phyloP scores from a whole-genome alignment of 106 monocot species.

The Cymbidium sinense region DNA sequence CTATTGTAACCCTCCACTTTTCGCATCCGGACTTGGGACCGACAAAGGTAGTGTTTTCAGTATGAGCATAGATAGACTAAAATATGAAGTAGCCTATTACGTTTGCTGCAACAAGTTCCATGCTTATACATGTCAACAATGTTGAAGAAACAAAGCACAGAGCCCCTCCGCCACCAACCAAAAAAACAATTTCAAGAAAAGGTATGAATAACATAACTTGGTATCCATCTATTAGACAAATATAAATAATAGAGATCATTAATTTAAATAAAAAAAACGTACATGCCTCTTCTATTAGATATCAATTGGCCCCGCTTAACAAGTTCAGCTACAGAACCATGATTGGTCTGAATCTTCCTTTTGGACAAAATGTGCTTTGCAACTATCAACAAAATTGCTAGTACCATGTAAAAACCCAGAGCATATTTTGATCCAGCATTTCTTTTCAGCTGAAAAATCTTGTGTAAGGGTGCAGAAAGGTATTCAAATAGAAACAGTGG shows the following conservation, averaged over 20 bases:
- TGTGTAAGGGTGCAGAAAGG: neutral
- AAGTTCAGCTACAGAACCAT: constrained; percentile 91
- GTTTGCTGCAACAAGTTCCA: neutral
- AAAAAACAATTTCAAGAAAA: neutral
- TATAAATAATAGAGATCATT: neutral
- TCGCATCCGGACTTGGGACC: too few relatives aligned
- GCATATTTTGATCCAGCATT: constrained; percentile 30
- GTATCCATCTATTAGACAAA: neutral
- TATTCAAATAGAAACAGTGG: neutral
- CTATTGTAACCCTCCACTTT: too few relatives aligned
- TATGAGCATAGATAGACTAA: neutral
- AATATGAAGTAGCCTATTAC: neutral
- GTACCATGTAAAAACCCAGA: constrained; percentile 36
- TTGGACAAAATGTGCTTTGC: constrained; percentile 34
- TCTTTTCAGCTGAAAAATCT: constrained; percentile 47
- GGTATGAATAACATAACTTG: neutral
- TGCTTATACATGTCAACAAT: neutral
- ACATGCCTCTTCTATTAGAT: constrained; percentile 95
- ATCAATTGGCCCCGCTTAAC: constrained; percentile 88
- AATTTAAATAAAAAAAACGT: constrained; percentile 26
- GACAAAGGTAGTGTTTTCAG: too few relatives aligned
- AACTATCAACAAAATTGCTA: constrained; percentile 39
- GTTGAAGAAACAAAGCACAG: neutral
- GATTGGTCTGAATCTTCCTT: constrained; percentile 17
- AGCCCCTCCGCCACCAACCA: neutral